Conservation (phyloP, 2,329 filamentous ascomycete genomes). For the Fusarium pseudocircinatum region DNA sequence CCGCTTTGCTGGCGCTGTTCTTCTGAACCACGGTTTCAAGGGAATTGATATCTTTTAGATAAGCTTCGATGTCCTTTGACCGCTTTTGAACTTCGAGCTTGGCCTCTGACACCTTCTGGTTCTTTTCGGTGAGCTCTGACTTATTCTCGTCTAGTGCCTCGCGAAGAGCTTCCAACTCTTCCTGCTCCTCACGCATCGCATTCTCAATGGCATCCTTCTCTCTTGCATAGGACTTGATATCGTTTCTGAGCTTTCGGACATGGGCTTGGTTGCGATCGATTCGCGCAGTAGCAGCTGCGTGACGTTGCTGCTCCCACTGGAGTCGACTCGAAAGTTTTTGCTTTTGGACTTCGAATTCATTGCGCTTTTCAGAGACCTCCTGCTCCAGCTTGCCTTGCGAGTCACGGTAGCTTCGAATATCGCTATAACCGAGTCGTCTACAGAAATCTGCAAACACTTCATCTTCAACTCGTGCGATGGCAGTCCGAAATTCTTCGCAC, state of each 20-base stretch:
- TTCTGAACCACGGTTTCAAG: slow-evolving; percentile 89
- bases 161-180: slow-evolving; percentile 79
- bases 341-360: slow-evolving; percentile 86
- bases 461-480: slow-evolving; percentile 86
- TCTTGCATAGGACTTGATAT: slow-evolving; percentile 74
- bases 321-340: slow-evolving; percentile 73
- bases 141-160: slow-evolving; percentile 77
- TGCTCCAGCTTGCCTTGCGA: slow-evolving; percentile 94
- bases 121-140: slow-evolving; percentile 73
- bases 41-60: slow-evolving; percentile 76
- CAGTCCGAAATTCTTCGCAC: slow-evolving; percentile 63
- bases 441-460: slow-evolving; percentile 89
- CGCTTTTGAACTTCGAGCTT: slow-evolving; percentile 84
- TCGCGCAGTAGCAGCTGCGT: slow-evolving; percentile 70
- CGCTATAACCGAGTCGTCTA: slow-evolving; percentile 82
- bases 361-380: slow-evolving; percentile 86
- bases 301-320: slow-evolving; percentile 64
- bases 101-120: slow-evolving; percentile 79
- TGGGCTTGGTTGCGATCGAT: slow-evolving; percentile 74
- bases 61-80: slow-evolving; percentile 81
- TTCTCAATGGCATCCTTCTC: slow-evolving; percentile 81
- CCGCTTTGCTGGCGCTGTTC: slow-evolving; percentile 84
- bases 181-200: slow-evolving; percentile 75
- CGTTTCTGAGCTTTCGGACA: slow-evolving; percentile 71
- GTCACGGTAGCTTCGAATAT: slow-evolving; percentile 92